Conservation (phyloP, 225 moss, liverwort and hornwort species). For the Bryoerythrophyllum caledonicum region DNA sequence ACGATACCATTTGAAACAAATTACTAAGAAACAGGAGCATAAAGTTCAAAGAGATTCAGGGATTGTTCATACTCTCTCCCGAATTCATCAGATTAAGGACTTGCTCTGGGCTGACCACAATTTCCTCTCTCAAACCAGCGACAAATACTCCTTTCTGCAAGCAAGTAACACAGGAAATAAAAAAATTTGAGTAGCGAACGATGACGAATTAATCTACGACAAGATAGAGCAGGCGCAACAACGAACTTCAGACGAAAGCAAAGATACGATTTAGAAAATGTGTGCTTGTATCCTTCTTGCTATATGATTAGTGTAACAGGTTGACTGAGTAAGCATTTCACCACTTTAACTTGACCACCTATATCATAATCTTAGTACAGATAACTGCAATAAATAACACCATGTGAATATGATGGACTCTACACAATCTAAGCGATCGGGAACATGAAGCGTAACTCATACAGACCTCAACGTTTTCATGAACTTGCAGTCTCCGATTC, state of each 20-base stretch:
- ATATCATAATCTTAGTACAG: not conserved
- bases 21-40: not conserved
- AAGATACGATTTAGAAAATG: not conserved
- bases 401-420: slow-evolving; percentile 3
- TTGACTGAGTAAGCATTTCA: not conserved
- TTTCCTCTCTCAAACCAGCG: slow-evolving; percentile 90
- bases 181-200: slow-evolving; percentile 3
- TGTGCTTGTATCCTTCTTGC: not conserved
- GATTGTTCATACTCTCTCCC: slow-evolving; percentile 70
- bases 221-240: slow-evolving; percentile 1
- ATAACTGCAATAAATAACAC: slow-evolving; percentile 9
- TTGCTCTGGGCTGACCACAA: slow-evolving; percentile 84
- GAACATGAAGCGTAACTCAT: not conserved
- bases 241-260: not conserved
- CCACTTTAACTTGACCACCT: not conserved
- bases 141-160: slow-evolving; percentile 91
- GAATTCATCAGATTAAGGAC: slow-evolving; percentile 74
- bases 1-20: slow-evolving; percentile 5
- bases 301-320: not conserved
- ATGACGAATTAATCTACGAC: no score
- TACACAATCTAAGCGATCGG: not conserved
- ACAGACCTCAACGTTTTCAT: slow-evolving; percentile 86
- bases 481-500: slow-evolving; percentile 88
- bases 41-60: slow-evolving; percentile 15
- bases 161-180: slow-evolving; percentile 13